Conservation (phyloP, 2,329 filamentous ascomycete genomes). For the Pyricularia sp. region DNA sequence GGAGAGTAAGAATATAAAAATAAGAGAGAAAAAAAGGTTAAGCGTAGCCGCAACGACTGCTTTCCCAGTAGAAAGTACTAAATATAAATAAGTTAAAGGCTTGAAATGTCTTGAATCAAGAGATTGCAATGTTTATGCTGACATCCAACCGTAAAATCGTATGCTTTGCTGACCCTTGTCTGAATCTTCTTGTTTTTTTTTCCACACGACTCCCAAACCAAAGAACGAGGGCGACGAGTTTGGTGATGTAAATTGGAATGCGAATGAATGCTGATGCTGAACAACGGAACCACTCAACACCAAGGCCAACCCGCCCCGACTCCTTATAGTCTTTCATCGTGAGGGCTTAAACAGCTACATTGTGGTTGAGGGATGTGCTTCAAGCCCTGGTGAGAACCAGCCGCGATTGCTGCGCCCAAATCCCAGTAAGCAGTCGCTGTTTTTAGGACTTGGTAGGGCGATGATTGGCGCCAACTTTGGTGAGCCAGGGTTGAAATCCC, state of each 20-base stretch:
- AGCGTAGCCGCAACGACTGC: neutral
- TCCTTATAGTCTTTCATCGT: neutral
- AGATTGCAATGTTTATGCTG: neutral
- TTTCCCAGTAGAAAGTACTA: neutral
- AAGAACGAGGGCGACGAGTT: neutral
- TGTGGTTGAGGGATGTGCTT: neutral
- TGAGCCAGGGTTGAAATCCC: neutral
- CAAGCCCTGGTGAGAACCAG: neutral
- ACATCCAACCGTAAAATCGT: neutral
- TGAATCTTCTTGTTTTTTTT: neutral
- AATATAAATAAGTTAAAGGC: neutral
- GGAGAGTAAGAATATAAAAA: neutral
- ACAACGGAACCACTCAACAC: neutral
- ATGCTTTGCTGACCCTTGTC: neutral
- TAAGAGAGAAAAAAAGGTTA: neutral
- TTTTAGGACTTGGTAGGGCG: neutral
- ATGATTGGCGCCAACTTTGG: neutral
- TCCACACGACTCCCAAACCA: neutral
- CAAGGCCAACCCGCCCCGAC: neutral
- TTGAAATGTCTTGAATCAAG: neutral
- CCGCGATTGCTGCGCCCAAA: neutral
- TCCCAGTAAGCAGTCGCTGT: neutral
- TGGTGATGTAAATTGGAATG: neutral
- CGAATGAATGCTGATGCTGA: neutral
- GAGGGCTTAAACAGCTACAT: neutral